Conservation (phyloP, 495 filamentous ascomycete species). For the Acidiella bohemica region DNA sequence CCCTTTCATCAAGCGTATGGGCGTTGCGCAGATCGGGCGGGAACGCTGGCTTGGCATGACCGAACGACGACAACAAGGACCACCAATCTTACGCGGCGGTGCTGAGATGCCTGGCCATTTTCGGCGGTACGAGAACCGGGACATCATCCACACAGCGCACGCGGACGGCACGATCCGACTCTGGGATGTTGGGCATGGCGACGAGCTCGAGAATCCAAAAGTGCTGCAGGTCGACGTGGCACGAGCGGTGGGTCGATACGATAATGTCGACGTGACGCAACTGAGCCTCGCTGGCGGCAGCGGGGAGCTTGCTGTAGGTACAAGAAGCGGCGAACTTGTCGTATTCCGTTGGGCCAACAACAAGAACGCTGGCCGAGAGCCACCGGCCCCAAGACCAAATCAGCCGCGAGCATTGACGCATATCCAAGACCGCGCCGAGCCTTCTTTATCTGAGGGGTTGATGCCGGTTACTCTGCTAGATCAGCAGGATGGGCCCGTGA, state of each 20-base stretch:
- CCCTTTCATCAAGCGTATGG: constrained; percentile 63
- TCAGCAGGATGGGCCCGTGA: constrained; percentile 66
- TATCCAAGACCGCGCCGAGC: constrained; percentile 62
- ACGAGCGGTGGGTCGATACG: constrained; percentile 64
- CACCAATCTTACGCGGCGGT: constrained; percentile 62
- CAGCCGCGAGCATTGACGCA: constrained; percentile 50
- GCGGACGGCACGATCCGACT: constrained; percentile 74
- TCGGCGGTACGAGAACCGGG: constrained; percentile 66
- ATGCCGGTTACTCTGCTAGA: constrained; percentile 68
- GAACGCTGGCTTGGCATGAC: constrained; percentile 78
- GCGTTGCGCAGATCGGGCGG: constrained; percentile 55
- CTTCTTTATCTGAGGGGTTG: constrained; percentile 65
- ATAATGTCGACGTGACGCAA: constrained; percentile 60
- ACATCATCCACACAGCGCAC: constrained; percentile 69
- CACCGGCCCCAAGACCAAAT: constrained; percentile 37
- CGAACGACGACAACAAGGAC: constrained; percentile 60
- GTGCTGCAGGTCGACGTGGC: constrained; percentile 76
- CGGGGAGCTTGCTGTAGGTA: constrained; percentile 74
- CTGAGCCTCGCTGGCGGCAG: constrained; percentile 64
- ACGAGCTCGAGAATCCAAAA: constrained; percentile 79
- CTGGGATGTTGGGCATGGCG: constrained; percentile 81
- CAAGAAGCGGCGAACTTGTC: constrained; percentile 65
- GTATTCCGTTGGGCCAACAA: constrained; percentile 82
- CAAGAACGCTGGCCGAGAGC: constrained; percentile 41
- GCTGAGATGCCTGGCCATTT: constrained; percentile 50